These are phyloP conservation scores for Artemisia tridentata DNA, from an alignment of 129 eudicot species.

Conservation along the genomic window DNA sequence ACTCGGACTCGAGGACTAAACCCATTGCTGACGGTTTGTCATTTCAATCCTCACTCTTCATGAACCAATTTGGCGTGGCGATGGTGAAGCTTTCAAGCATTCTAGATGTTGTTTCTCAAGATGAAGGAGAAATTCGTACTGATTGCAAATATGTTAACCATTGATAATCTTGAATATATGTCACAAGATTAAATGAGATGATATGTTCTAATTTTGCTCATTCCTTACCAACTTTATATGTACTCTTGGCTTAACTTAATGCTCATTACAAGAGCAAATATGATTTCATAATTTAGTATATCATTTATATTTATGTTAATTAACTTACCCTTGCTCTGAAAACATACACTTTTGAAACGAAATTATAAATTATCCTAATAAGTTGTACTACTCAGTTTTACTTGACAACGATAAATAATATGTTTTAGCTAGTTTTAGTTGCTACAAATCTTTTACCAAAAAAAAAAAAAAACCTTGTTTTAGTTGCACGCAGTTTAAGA, in stretches of 20 bases:
- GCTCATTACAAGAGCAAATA: neutral
- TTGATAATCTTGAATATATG: conserved; percentile 1
- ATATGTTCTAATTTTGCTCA: neutral
- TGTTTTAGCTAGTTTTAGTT: too few relatives aligned
- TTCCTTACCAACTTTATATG: neutral
- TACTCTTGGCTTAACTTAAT: conserved; percentile 11
- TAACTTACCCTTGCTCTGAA: too few relatives aligned
- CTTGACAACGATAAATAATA: too few relatives aligned
- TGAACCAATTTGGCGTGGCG: conserved; percentile 60
- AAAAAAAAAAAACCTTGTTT: too few relatives aligned
- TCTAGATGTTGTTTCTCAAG: conserved; percentile 37
- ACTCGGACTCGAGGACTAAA: conserved; percentile 67
- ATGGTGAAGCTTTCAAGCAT: conserved; percentile 82
- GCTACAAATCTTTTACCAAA: too few relatives aligned
- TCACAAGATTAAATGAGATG: conserved; percentile 3
- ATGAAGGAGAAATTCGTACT: conserved; percentile 58
- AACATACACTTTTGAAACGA: too few relatives aligned
- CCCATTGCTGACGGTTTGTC: conserved; percentile 51
- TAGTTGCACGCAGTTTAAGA: too few relatives aligned
- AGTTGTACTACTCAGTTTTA: too few relatives aligned
- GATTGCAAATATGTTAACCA: conserved; percentile 56
- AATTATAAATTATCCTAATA: too few relatives aligned
- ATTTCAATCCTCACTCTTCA: conserved; percentile 42
- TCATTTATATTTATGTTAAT: neutral
- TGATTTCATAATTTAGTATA: neutral